phyloP scores from a whole-genome alignment of 192 early-diverging fungal genomes.

The Umbelopsis isabellina region DNA sequence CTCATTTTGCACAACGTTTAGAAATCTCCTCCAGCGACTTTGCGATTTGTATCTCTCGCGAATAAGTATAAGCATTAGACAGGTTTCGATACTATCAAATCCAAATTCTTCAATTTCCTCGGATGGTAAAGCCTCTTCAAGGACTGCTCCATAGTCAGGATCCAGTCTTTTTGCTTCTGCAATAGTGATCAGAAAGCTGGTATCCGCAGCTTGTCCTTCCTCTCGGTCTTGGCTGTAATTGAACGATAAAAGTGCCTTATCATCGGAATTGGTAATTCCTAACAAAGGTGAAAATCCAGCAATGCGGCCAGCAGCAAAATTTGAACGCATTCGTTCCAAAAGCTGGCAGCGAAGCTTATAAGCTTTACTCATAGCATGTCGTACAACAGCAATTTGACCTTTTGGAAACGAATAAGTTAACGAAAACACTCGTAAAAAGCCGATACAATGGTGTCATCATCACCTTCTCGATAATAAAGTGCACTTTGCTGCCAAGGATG shows the following conservation, averaged over 20 bases:
- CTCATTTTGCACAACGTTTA: constrained; percentile 17
- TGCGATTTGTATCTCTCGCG: constrained; percentile 23
- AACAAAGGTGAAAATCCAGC: constrained; percentile 28
- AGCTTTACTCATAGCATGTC: not conserved
- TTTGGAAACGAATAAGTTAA: too few species aligned
- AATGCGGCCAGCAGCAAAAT: not conserved
- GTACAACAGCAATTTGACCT: not conserved
- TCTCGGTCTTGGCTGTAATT: not conserved
- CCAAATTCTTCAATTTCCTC: constrained; percentile 36
- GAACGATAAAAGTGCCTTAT: not conserved
- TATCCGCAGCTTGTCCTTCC: not conserved
- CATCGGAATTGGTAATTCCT: constrained; percentile 25
- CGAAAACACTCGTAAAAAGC: too few species aligned
- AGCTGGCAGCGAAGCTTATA: not conserved
- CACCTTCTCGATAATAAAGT: constrained; percentile 55
- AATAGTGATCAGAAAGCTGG: constrained; percentile 24
- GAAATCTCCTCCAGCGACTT: constrained; percentile 33
- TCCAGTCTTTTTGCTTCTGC: constrained; percentile 22
- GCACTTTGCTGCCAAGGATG: constrained; percentile 47
- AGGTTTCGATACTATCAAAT: constrained; percentile 19
- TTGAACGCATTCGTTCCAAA: not conserved
- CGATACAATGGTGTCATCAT: not conserved
- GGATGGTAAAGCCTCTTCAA: constrained; percentile 23
- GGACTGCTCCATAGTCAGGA: constrained; percentile 4
- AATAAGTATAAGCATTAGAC: constrained; percentile 36